Base-by-base conservation (phyloP, 805 yeast species). In the Yamadazyma laniorum region DNA sequence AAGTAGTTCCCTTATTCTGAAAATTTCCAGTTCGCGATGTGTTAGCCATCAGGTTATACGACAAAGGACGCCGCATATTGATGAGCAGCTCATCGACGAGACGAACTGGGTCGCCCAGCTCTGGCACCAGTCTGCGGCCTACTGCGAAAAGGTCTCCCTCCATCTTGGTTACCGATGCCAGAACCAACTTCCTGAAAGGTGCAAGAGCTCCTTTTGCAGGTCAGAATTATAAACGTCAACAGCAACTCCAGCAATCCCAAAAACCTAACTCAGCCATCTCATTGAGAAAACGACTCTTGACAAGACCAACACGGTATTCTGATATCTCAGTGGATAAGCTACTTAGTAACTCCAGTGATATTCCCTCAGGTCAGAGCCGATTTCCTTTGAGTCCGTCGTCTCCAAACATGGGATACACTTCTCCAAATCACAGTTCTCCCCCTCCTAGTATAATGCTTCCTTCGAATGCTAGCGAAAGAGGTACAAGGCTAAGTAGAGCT, bases 111-210 rank as follows among this genome's bases (percentile, higher is more conserved):
- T 29, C 23, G n/a, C 31, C 31, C 26, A 25, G 25, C 6, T 18
- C 32, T 9, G 9, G 9, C 9, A 15, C n/a, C 4, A n/a, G 8
- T 4, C 6, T 26, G 18, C 27, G 29, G 22, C 82, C 85, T 3
- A 80, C 85, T 5, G 87, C 95, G 11, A 86, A 85, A 51, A 65
- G 97, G 51, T 86, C 96, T 21, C 97, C 98, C 8, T 86, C 96
- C 1, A 90, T 90, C 53, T 71, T 90, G 40, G 98, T 90, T 26
- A 91, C 98, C 0, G 98, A 90, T 63, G 79, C 86, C 2, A 70
- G 98, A 43, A 73, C 79, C 37, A 66, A 66, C 42, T 68, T 61
- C 38, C 60, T 67, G 16, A 70, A 70, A 45, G 72, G 75, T 18
- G 65, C 72, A n/a, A 57, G 82, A 34, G 93, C 91, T 0, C 95